Percentiles rank a stretch among this genome's conserved stretches.
Conservation (phyloP, 2,329 filamentous ascomycete genomes). For the Colletotrichum paranaense region DNA sequence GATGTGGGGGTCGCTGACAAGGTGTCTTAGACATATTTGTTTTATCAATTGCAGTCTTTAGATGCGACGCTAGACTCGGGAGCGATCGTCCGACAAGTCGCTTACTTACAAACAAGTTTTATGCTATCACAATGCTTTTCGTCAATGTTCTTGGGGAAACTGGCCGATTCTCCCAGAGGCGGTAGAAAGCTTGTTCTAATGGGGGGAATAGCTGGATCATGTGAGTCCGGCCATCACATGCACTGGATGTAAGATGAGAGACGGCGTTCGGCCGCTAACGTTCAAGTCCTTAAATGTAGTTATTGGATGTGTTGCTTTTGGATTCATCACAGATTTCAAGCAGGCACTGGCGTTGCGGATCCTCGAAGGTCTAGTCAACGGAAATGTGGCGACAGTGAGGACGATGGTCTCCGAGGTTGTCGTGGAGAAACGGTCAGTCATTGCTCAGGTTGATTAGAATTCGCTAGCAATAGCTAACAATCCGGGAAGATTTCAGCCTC, state of each 20-base stretch:
- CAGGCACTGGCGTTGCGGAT: not conserved
- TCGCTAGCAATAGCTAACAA: not conserved
- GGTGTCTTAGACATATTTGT: not conserved
- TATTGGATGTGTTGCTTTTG: not conserved
- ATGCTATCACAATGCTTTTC: not conserved
- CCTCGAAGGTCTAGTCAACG: not conserved
- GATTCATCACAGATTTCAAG: not conserved
- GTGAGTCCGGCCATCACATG: not conserved
- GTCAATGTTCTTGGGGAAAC: not conserved
- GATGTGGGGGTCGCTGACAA: no score
- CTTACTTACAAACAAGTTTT: conserved; percentile 3
- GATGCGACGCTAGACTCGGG: not conserved
- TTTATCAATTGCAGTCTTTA: not conserved
- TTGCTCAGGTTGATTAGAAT: not conserved
- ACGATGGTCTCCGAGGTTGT: not conserved
- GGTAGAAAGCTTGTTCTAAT: not conserved
- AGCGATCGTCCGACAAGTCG: not conserved
- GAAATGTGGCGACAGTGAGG: not conserved
- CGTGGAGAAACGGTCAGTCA: not conserved
- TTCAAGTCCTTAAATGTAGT: not conserved
- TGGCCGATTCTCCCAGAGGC: not conserved
- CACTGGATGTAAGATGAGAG: not conserved
- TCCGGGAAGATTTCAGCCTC: not conserved
- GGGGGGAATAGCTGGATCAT: not conserved
- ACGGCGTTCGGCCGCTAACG: not conserved